phyloP scores from a whole-genome alignment of 2,329 filamentous ascomycete genomes.

The Monosporascus sp. region DNA sequence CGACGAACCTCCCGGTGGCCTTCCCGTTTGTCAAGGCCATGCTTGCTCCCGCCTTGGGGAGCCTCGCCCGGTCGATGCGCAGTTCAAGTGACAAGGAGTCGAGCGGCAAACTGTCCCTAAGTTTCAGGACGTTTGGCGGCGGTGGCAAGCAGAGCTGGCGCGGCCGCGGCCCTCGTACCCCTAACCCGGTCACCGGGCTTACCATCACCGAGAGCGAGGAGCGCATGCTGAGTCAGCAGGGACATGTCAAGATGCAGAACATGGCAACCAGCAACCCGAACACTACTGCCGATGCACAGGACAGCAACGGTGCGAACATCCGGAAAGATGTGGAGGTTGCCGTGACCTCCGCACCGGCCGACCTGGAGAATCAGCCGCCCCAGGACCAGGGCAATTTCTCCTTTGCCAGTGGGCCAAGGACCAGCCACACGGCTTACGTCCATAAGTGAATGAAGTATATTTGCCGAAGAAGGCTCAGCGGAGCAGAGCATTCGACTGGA shows the following conservation, averaged over 20 bases:
- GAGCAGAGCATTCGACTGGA: no score
- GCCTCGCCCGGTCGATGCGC: constrained; percentile 30
- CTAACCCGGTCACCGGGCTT: constrained; percentile 32
- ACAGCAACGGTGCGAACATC: constrained; percentile 31
- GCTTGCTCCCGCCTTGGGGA: constrained; percentile 28
- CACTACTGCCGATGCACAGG: constrained; percentile 6
- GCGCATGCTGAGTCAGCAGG: constrained; percentile 29
- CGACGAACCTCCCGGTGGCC: constrained; percentile 39
- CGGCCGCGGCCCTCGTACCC: constrained; percentile 25
- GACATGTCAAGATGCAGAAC: constrained; percentile 34
- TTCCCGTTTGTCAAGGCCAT: constrained; percentile 39
- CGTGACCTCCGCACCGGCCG: not conserved
- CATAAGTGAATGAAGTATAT: no score
- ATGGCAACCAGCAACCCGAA: constrained; percentile 22
- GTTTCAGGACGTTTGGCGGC: constrained; percentile 35
- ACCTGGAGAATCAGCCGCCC: no score
- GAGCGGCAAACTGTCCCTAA: constrained; percentile 29
- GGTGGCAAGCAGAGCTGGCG: constrained; percentile 27
- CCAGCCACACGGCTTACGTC: no score
- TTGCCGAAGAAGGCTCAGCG: no score
- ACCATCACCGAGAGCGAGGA: constrained; percentile 40
- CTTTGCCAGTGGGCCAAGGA: no score
- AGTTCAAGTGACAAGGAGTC: constrained; percentile 15
- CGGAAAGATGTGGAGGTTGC: constrained; percentile 35
- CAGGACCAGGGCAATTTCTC: no score